These are phyloP conservation scores for Aspergillus kassunensis DNA, from an alignment of 495 filamentous ascomycete species.

Conservation along the genomic window DNA sequence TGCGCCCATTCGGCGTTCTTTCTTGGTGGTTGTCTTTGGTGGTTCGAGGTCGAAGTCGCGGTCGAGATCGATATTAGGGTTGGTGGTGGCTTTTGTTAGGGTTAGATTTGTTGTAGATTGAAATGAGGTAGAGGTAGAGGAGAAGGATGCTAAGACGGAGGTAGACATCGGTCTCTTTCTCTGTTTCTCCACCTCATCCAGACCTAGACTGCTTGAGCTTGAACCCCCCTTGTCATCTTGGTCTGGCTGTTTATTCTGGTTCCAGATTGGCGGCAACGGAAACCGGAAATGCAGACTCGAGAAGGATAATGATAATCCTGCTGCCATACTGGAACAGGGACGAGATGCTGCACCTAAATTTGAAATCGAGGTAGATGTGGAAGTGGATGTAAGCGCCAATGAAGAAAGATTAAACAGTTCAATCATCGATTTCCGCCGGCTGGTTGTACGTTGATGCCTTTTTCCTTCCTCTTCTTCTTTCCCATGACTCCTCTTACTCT, in stretches of 20 bases:
- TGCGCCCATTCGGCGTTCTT: constrained; percentile 15
- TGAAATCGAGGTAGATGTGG: background rate
- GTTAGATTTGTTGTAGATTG: background rate
- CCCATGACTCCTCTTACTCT: background rate
- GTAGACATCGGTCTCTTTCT: background rate
- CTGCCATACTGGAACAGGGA: background rate
- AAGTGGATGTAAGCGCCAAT: too few species aligned
- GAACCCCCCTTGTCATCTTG: background rate
- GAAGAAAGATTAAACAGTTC: constrained; percentile 22
- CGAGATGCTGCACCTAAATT: background rate
- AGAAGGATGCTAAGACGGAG: background rate
- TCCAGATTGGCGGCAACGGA: background rate
- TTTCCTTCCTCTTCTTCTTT: background rate
- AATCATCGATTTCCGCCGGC: constrained; percentile 22
- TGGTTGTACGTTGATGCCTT: constrained; percentile 10
- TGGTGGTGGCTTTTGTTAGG: background rate
- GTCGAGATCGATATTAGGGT: background rate
- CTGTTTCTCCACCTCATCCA: background rate
- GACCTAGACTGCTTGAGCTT: background rate
- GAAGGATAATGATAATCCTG: background rate
- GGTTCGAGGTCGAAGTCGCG: background rate
- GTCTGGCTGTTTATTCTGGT: background rate
- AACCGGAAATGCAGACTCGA: constrained; percentile 6
- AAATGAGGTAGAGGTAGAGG: too few species aligned
- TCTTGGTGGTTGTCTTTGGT: constrained; percentile 4